phyloP scores from a whole-genome alignment of 345 rosid species.

The Eucalyptus urophylla region DNA sequence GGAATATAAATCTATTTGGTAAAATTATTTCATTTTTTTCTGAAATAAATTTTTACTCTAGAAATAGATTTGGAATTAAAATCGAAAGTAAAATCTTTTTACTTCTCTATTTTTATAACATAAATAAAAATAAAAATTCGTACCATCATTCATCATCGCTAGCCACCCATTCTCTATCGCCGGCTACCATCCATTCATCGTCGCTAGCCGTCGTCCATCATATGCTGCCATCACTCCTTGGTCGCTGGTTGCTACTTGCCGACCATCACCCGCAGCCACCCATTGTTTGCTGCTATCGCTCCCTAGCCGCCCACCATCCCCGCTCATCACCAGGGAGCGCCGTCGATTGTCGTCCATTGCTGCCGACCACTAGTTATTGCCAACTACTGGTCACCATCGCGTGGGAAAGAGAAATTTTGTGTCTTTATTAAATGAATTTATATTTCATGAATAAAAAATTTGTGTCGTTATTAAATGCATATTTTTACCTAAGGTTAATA shows the following conservation, averaged over 20 bases:
- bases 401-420: accelerated
- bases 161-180: accelerated
- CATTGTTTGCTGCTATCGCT: accelerated
- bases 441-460: accelerated
- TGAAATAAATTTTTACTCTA: no score
- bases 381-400: accelerated
- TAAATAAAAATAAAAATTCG: no score
- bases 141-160: accelerated
- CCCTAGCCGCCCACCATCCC: accelerated
- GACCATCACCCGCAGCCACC: accelerated
- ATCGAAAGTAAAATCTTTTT: accelerated
- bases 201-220: no score
- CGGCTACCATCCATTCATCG: accelerated
- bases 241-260: accelerated
- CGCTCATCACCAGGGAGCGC: accelerated
- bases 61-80: accelerated
- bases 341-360: accelerated
- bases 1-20: accelerated
- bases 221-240: accelerated
- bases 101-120: no score
- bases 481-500: no score
- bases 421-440: accelerated
- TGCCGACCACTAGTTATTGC: accelerated
- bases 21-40: no score
- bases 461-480: accelerated